Percentiles rank a stretch among this genome's conserved stretches.
These are phyloP conservation scores for Neoarthrinium moseri DNA, from an alignment of 2,329 filamentous ascomycete species.

Conservation along the genomic window DNA sequence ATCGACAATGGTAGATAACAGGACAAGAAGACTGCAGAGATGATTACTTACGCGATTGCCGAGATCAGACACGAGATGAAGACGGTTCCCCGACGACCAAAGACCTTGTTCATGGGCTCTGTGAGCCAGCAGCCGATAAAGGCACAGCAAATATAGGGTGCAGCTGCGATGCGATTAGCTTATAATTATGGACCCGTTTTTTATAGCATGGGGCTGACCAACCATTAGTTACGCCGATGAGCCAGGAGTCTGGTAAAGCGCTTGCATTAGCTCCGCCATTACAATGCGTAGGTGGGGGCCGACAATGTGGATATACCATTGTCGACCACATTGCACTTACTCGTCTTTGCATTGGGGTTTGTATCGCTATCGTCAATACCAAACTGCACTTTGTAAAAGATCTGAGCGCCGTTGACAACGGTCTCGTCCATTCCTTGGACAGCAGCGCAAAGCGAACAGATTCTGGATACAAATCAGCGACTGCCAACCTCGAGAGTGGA, in stretches of 20 bases:
- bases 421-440: constrained; percentile 74
- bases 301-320: neutral
- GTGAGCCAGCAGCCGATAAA: constrained; percentile 72
- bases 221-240: constrained; percentile 61
- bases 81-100: constrained; percentile 70
- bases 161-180: constrained; percentile 24
- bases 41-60: constrained; percentile 44
- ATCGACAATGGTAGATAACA: too few species aligned
- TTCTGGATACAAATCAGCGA: constrained; percentile 11
- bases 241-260: constrained; percentile 43
- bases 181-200: neutral
- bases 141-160: constrained; percentile 65
- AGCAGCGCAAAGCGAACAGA: constrained; percentile 47
- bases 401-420: constrained; percentile 67
- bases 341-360: neutral
- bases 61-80: constrained; percentile 67
- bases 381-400: constrained; percentile 62
- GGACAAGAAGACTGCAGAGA: too few species aligned
- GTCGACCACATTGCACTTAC: constrained; percentile 5
- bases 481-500: neutral
- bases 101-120: constrained; percentile 67
- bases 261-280: constrained; percentile 5
- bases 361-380: constrained; percentile 50
- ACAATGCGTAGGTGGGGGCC: neutral
- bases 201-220: constrained; percentile 4